These are phyloP conservation scores for Metarhizium robertsii DNA, from an alignment of 2,329 filamentous ascomycete species.

Conservation along the genomic window DNA sequence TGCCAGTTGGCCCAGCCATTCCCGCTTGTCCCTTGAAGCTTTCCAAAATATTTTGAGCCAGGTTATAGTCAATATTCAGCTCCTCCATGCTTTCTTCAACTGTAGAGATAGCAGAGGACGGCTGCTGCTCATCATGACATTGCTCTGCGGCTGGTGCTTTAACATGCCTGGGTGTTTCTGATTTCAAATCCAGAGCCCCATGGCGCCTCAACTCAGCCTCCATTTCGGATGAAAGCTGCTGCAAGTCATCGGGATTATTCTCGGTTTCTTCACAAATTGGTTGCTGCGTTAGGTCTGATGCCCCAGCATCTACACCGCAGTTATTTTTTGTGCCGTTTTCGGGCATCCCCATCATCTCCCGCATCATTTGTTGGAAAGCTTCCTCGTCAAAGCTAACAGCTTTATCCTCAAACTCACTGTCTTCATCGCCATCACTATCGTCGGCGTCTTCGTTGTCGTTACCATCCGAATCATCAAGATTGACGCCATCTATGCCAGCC, in stretches of 20 bases:
- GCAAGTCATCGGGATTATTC: slow-evolving; percentile 25
- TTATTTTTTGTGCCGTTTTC: neutral
- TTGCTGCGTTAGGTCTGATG: neutral
- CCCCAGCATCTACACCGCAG: neutral
- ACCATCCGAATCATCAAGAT: slow-evolving; percentile 61
- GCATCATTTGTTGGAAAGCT: slow-evolving; percentile 81
- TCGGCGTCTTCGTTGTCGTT: slow-evolving; percentile 46
- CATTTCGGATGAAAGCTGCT: slow-evolving; percentile 57
- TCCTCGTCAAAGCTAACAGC: slow-evolving; percentile 75
- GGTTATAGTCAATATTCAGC: slow-evolving; percentile 72
- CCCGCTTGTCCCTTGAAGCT: slow-evolving; percentile 88
- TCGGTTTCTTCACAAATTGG: neutral
- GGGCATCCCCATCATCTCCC: slow-evolving; percentile 74
- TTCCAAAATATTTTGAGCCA: slow-evolving; percentile 84
- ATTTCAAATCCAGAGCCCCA: slow-evolving; percentile 31
- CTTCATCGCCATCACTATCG: slow-evolving; percentile 32
- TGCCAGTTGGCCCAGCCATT: slow-evolving; percentile 75
- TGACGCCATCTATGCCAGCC: slow-evolving; percentile 70
- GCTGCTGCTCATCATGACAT: slow-evolving; percentile 9
- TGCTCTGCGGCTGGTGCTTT: neutral
- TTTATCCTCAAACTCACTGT: slow-evolving; percentile 59
- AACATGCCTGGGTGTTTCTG: slow-evolving; percentile 18
- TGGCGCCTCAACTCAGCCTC: slow-evolving; percentile 51
- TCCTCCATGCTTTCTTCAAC: slow-evolving; percentile 46
- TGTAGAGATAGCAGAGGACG: slow-evolving; percentile 19